phyloP scores from a whole-genome alignment of 306 rosid species.

The Pterocarpus macrocarpus region DNA sequence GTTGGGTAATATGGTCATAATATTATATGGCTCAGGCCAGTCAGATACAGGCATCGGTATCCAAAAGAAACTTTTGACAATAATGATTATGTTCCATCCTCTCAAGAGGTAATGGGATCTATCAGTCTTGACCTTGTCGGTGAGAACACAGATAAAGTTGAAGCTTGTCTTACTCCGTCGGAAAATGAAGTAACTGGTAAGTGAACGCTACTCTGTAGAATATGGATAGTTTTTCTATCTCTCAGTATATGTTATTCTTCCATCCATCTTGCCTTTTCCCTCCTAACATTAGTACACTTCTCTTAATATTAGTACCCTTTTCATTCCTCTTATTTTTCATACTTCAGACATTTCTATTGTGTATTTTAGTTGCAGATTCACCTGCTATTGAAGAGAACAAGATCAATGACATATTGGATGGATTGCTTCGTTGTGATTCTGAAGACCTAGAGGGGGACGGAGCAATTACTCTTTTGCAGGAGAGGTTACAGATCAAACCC shows the following conservation, averaged over 20 bases:
- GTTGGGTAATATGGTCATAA: constrained; percentile 42
- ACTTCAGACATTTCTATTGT: constrained; percentile 10
- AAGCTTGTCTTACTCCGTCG: constrained; percentile 35
- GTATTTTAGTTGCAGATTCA: constrained; percentile 58
- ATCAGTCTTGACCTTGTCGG: constrained; percentile 46
- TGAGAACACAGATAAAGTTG: constrained; percentile 48
- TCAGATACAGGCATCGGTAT: constrained; percentile 70
- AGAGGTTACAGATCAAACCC: constrained; percentile 75
- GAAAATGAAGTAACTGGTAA: constrained; percentile 63
- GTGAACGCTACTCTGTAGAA: constrained; percentile 10
- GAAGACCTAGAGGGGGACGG: constrained; percentile 75
- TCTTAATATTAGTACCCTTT: not conserved
- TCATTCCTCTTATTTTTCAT: not conserved
- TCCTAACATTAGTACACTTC: not conserved
- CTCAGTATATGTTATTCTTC: not conserved
- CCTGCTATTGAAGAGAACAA: constrained; percentile 51
- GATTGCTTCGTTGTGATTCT: constrained; percentile 58
- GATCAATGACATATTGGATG: constrained; percentile 57
- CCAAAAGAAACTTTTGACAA: constrained; percentile 44
- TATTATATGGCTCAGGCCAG: constrained; percentile 57
- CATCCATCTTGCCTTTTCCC: not conserved
- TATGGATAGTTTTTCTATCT: constrained; percentile 14
- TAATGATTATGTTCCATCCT: constrained; percentile 48
- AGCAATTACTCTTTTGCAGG: constrained; percentile 65
- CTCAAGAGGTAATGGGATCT: constrained; percentile 63